These are phyloP conservation scores for Alternaria metachromatica DNA, from an alignment of 2,329 filamentous ascomycete genomes.

Conservation along the genomic window DNA sequence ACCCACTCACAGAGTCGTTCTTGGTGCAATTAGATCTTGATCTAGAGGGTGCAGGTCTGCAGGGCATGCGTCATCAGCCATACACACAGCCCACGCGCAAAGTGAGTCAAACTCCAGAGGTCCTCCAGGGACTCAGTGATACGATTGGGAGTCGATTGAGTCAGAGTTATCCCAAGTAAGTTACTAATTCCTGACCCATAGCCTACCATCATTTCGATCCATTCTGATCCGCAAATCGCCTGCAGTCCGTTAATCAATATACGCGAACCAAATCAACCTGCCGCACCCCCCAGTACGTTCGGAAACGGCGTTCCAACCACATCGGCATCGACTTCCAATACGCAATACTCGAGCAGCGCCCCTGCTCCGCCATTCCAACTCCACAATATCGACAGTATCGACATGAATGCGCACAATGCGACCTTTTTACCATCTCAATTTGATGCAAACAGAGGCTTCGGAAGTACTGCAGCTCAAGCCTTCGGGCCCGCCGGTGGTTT, in stretches of 20 bases:
- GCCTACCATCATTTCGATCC: constrained; percentile 23
- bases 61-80: constrained; percentile 59
- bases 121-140: constrained; percentile 9
- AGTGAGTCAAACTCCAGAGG: constrained; percentile 9
- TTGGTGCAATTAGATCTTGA: constrained; percentile 92
- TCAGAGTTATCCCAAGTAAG: constrained; percentile 17
- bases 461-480: constrained; percentile 3
- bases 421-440: constrained; percentile 18
- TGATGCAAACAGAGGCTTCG: neutral
- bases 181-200: constrained; percentile 14
- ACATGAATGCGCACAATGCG: constrained; percentile 28
- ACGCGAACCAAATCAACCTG: constrained; percentile 39
- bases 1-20: constrained; percentile 93
- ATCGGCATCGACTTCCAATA: neutral
- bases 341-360: constrained; percentile 17
- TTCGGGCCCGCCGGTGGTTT: constrained; percentile 13
- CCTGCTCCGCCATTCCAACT: constrained; percentile 35
- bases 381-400: constrained; percentile 26
- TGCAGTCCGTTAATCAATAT: constrained; percentile 46
- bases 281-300: constrained; percentile 37
- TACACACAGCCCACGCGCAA: constrained; percentile 20
- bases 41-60: constrained; percentile 72
- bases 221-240: constrained; percentile 31
- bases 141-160: neutral
- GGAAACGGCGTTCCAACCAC: constrained; percentile 17